Conservation (phyloP, 768 basidiomycete genomes). For the Termitomyces sp. region DNA sequence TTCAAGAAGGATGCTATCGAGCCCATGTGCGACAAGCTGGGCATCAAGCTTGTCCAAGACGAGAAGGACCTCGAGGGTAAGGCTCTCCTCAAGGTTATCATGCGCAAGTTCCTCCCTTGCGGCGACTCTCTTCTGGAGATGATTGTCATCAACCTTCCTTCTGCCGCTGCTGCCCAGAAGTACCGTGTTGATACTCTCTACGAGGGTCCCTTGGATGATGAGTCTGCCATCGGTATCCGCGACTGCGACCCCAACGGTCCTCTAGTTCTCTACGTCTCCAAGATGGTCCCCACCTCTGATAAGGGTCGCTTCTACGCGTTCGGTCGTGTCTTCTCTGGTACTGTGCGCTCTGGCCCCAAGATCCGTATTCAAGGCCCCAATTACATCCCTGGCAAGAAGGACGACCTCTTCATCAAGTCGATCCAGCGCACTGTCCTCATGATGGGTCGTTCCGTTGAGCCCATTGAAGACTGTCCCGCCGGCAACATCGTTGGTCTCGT, state of each 20-base stretch:
- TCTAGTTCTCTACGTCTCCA: slow-evolving; percentile 95
- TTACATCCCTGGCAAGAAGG: slow-evolving; percentile 97
- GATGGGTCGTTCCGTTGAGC: slow-evolving; percentile 98
- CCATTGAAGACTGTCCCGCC: slow-evolving; percentile 97
- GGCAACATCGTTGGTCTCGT: slow-evolving; percentile 99
- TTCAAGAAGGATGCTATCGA: slow-evolving; percentile 88
- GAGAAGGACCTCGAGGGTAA: slow-evolving; percentile 94
- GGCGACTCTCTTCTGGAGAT: slow-evolving; percentile 98
- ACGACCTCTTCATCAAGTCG: slow-evolving; percentile 95
- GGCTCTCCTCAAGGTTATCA: slow-evolving; percentile 91
- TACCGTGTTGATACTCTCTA: slow-evolving; percentile 99
- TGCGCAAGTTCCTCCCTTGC: slow-evolving; percentile 99
- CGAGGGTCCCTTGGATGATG: slow-evolving; percentile 99
- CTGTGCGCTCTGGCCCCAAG: slow-evolving; percentile 93
- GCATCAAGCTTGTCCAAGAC: slow-evolving; percentile 78
- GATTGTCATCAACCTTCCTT: slow-evolving; percentile 99
- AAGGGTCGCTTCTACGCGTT: slow-evolving; percentile 99
- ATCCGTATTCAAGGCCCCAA: slow-evolving; percentile 99
- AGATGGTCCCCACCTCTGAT: slow-evolving; percentile 99
- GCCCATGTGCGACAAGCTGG: slow-evolving; percentile 91
- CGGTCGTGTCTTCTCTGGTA: slow-evolving; percentile 99
- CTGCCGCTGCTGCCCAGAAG: slow-evolving; percentile 90
- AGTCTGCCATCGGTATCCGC: slow-evolving; percentile 95
- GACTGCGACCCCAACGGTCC: slow-evolving; percentile 96
- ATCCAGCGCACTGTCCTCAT: slow-evolving; percentile 98